A percentile compares a stretch with the other conserved stretches of the same genome.
Evolutionary conservation across 768 basidiomycete genomes (phyloP).

Genomic region (Kwoniella europaea): DNA sequence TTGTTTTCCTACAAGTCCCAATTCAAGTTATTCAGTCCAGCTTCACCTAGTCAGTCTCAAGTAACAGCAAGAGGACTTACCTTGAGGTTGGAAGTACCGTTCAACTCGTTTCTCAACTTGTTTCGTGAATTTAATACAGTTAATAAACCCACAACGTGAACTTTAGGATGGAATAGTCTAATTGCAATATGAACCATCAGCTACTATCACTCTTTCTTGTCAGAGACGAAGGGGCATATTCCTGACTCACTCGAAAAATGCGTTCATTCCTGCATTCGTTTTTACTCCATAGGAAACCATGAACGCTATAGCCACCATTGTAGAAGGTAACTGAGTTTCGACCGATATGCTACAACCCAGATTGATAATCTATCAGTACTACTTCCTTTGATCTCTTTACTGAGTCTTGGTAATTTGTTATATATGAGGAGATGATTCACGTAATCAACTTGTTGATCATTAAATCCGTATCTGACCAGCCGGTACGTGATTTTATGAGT

Average conservation of each 20-base stretch:
- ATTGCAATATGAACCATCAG: no score
- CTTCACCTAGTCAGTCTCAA: not conserved
- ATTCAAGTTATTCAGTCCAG: not conserved
- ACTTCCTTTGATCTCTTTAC: no score
- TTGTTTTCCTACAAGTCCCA: not conserved
- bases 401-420: no score
- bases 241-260: conserved; percentile 29
- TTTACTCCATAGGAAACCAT: conserved; percentile 25
- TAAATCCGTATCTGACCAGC: conserved; percentile 27
- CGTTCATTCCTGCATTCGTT: conserved; percentile 10
- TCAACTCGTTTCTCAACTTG: conserved; percentile 4
- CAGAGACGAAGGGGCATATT: no score
- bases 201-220: no score
- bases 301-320: conserved; percentile 13
- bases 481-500: conserved; percentile 20
- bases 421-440: no score
- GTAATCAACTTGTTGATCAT: conserved; percentile 20
- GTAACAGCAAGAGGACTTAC: not conserved
- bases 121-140: conserved; percentile 20
- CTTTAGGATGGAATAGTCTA: conserved; percentile 28
- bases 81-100: conserved; percentile 1
- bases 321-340: conserved; percentile 22
- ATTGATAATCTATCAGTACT: no score
- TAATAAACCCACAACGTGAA: conserved; percentile 20
- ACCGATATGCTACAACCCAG: conserved; percentile 13